phyloP scores from a whole-genome alignment of 2,329 filamentous ascomycete species.

The Alternaria incomplexa region DNA sequence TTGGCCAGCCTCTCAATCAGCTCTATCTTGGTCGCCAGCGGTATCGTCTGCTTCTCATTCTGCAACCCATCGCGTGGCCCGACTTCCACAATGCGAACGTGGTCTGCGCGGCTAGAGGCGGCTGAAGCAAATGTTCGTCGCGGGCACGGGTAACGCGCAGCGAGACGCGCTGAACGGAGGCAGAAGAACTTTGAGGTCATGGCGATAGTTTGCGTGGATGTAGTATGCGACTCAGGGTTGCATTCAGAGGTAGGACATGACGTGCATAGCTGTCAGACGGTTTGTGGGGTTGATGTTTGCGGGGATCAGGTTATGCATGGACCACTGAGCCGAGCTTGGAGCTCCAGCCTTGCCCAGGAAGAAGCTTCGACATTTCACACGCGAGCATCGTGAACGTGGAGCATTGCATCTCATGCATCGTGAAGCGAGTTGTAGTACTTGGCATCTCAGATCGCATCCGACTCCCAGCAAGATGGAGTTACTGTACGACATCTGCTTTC shows the following conservation, averaged over 20 bases:
- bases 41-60: constrained; percentile 77
- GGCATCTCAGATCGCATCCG: neutral
- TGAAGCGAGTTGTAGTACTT: neutral
- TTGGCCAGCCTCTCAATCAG: constrained; percentile 72
- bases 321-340: constrained; percentile 2
- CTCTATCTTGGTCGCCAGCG: constrained; percentile 76
- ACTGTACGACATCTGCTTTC: neutral
- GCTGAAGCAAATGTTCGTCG: constrained; percentile 41
- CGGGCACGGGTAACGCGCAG: constrained; percentile 40
- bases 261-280: constrained; percentile 12
- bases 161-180: constrained; percentile 43
- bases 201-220: neutral
- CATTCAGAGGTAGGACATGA: constrained; percentile 7
- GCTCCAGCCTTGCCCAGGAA: neutral
- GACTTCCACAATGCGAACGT: constrained; percentile 75
- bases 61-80: constrained; percentile 86
- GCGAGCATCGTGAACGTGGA: neutral
- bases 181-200: constrained; percentile 42
- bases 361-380: neutral
- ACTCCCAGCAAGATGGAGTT: neutral
- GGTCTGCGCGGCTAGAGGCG: constrained; percentile 45
- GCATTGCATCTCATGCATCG: neutral
- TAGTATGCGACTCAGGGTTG: neutral
- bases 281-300: constrained; percentile 22
- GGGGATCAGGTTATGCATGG: constrained; percentile 20